phyloP scores from a whole-genome alignment of 345 rosid species.

The Rhodamnia rubescens region DNA sequence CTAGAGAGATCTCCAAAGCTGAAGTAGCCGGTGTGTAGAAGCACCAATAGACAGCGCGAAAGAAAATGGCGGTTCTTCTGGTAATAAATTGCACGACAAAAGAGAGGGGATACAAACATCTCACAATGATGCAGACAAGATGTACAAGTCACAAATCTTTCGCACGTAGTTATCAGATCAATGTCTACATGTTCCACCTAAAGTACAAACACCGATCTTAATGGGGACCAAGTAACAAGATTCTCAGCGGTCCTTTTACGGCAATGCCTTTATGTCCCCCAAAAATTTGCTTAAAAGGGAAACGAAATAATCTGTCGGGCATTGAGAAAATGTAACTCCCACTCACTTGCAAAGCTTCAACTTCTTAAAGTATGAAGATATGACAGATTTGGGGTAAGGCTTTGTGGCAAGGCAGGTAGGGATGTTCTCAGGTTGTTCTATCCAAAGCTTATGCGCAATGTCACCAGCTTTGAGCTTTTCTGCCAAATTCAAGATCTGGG shows the following conservation, averaged over 20 bases:
- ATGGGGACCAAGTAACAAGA: not conserved
- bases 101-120: not conserved
- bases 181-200: not conserved
- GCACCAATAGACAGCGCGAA: not conserved
- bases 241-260: not conserved
- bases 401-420: conserved; percentile 84
- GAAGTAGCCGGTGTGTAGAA: not conserved
- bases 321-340: not conserved
- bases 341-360: conserved; percentile 74
- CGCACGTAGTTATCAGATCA: not conserved
- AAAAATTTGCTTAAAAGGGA: not conserved
- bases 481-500: conserved; percentile 59
- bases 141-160: not conserved
- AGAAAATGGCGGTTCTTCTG: not conserved
- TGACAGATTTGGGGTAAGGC: conserved; percentile 57
- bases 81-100: not conserved
- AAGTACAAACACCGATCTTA: not conserved
- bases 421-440: conserved; percentile 79
- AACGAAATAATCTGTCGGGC: not conserved
- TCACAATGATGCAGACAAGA: not conserved
- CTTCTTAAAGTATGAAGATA: conserved; percentile 52
- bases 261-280: not conserved
- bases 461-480: conserved; percentile 61
- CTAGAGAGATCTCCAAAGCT: not conserved
- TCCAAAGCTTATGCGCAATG: conserved; percentile 74